Evolutionary conservation across 257 asterid species (phyloP).

Genomic region (Cruciata laevipes): DNA sequence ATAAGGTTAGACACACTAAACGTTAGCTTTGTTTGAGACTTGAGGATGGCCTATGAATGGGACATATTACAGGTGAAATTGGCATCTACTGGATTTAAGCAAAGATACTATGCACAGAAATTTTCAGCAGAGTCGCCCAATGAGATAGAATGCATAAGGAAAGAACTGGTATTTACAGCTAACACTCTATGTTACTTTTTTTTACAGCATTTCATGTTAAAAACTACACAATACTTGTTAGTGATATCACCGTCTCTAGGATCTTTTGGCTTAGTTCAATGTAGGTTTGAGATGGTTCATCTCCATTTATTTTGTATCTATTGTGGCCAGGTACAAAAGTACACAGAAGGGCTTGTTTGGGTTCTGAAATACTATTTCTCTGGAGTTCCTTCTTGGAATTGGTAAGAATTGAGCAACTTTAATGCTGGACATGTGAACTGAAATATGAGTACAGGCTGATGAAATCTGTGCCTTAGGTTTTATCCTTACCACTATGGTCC

Average conservation of each 20-base stretch:
- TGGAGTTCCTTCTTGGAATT: slow-evolving; percentile 61
- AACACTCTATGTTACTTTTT: neutral
- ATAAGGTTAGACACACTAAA: slow-evolving; percentile 25
- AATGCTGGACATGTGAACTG: neutral
- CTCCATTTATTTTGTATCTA: neutral
- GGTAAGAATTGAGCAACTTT: slow-evolving; percentile 25
- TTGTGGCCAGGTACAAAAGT: slow-evolving; percentile 35
- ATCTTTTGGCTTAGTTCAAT: too few relatives aligned
- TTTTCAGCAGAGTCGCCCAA: slow-evolving; percentile 27
- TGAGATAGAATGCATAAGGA: slow-evolving; percentile 34
- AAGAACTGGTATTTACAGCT: slow-evolving; percentile 28
- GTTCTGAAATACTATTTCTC: slow-evolving; percentile 49
- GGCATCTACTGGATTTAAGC: slow-evolving; percentile 37
- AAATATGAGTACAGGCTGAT: neutral
- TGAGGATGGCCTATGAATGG: neutral
- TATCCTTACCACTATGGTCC: slow-evolving; percentile 56
- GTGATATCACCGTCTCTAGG: neutral
- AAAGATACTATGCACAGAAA: slow-evolving; percentile 44
- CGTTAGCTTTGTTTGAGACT: neutral
- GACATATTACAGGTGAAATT: slow-evolving; percentile 38
- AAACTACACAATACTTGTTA: neutral
- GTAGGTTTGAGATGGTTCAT: neutral
- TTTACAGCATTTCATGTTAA: neutral
- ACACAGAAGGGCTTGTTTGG: slow-evolving; percentile 63
- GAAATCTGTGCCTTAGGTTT: slow-evolving; percentile 26